Evolutionary conservation across 495 filamentous ascomycete species (phyloP), one percentile per base, ranked within the genome.

Genomic region (Evansstolkia leycettana): DNA sequence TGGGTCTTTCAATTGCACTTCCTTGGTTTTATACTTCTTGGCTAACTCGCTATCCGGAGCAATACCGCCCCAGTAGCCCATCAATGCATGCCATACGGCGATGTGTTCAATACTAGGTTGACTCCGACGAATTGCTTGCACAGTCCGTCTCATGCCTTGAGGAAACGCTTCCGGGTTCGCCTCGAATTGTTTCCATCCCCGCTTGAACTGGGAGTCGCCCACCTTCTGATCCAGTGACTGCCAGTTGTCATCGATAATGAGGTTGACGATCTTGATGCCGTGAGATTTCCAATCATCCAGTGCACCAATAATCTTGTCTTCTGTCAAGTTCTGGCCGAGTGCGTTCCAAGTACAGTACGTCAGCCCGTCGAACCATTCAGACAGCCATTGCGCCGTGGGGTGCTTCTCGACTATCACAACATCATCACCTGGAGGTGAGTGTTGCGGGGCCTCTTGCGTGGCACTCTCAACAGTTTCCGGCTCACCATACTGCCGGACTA

Each of bases 221-320:
- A n/a, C 28, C 54, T 72, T 43, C 58, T 68, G 73, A 38, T 81
- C 65, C 20, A 94, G 64, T 13, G 79, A 71, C 56, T 98, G 90
- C 90, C 90, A 98, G 47, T 93, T 93, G 50, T 98, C 90, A 45
- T 96, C 89, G 36, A 95, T 90, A 38, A 94, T 93, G 1, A 96
- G 58, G 41, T 76, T 86, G 2, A 75, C 75, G 27, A 95, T 66
- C 8, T 76, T 73, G 44, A 98, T 82, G 1, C 76, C 75, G 34
- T 82, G 69, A 13, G 76, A 58, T 19, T 80, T 72, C 30, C 96
- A 60, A 1, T 67, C 62, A 40, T 83, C 72, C 7, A 98, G 62
- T 9, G 88, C 85, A 18, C 72, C 52, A 15, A 86, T 49, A 15
- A 98, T 74, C 45, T 82, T 90, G 3, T 84, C 66, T 42, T 89